Evolutionary conservation across 108 stramenopile species (phyloP), one percentile per base, ranked within the genome.

Genomic region (Aurantiochytrium sp.): DNA sequence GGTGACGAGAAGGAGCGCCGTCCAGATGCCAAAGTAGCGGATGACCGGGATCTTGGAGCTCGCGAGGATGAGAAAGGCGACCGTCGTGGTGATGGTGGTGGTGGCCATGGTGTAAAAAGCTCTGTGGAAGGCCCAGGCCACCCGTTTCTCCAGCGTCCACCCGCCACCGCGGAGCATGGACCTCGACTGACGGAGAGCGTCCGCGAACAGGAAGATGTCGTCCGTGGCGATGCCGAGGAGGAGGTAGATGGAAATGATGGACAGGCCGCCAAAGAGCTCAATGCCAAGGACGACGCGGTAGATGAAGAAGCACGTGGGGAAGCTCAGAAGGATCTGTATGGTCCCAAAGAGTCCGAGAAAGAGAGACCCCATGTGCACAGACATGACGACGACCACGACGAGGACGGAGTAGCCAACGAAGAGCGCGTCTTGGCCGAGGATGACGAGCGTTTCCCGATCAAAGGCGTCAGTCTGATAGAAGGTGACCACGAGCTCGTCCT

Each of bases 191-290:
- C 30, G 39, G 24, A 48, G 32, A 1, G 69, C 69, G 48, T 52
- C 52, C 54, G 86, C 68, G 87, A 69, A 87, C 15, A 81, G 21
- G 73, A 81, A 81, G 24, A 87, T 42, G 54, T 88, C 86, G 86
- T 90, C 90, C 0, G 88, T 50, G 48, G 86, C 90, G 48, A 90
- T 81, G n/a, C 90, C 90, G 1, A 88, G 31, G 8, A 90, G 34
- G 36, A 90, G 45, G 90, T 88, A 91, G 21, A 91, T 65, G 50
- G 55, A 37, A 24, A 91, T 54, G n/a, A 53, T 19, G 45, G 87
- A 53, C 36, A 91, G 52, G 37, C 31, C 37, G 22, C 48, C 69
- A 68, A 91, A 87, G 68, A 85, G 86, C 31, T 55, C n/a, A 50
- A 91, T 52, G 39, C 54, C 21, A 37, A 86, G 30, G 39, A 91